Conservation (phyloP, 148 eudicot species). For the Spergularia bocconei region DNA sequence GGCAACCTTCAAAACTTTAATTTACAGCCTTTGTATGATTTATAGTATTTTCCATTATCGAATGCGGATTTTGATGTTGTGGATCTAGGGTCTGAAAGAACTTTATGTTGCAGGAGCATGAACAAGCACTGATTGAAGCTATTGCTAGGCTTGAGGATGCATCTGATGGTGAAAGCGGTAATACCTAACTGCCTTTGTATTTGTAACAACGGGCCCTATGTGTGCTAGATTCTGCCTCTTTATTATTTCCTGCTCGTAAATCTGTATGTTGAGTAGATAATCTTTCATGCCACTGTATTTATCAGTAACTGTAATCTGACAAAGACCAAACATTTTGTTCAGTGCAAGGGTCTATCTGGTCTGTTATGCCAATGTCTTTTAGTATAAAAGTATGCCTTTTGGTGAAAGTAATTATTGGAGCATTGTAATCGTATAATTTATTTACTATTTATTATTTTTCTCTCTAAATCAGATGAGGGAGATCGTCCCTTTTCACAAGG, state of each 20-base stretch:
- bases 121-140: constrained; percentile 69
- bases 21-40: constrained; percentile 3
- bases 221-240: constrained; percentile 6
- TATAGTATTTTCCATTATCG: not conserved
- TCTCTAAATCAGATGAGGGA: constrained; percentile 41
- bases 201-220: constrained; percentile 22
- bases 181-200: constrained; percentile 35
- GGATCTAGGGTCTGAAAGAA: not conserved
- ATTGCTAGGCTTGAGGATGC: constrained; percentile 76
- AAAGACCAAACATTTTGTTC: constrained; percentile 6
- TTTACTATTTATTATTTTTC: constrained; percentile 5
- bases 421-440: constrained; percentile 10
- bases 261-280: not conserved
- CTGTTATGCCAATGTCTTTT: not conserved
- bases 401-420: constrained; percentile 5
- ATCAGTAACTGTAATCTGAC: not conserved
- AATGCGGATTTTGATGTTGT: not conserved
- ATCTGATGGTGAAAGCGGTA: constrained; percentile 89
- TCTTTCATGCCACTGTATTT: not conserved
- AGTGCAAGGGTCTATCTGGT: not conserved
- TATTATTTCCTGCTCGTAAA: not conserved
- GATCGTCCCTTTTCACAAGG: constrained; percentile 40
- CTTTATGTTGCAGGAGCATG: constrained; percentile 63
- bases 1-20: constrained; percentile 2
- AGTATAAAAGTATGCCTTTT: not conserved